Evolutionary conservation across 768 basidiomycete species (phyloP).

Genomic region (Boletus fagicola): DNA sequence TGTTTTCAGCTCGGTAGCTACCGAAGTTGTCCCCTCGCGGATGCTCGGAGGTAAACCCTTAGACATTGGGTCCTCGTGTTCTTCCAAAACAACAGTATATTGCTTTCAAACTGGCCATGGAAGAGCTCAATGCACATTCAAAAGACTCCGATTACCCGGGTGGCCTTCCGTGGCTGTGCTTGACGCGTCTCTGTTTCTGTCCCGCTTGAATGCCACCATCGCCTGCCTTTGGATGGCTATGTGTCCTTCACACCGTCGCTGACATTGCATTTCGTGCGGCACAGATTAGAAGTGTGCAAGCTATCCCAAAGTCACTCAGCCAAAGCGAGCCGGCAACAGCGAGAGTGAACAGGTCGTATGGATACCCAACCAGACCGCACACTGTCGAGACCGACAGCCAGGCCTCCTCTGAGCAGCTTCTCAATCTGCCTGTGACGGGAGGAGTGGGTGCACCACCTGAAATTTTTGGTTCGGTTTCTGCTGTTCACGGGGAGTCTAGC

Average conservation of each 20-base stretch:
- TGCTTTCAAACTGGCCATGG: too few relatives aligned
- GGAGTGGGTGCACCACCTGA: neutral
- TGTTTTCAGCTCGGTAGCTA: too few relatives aligned
- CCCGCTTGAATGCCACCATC: constrained; percentile 58
- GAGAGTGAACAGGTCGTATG: neutral
- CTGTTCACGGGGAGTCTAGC: neutral
- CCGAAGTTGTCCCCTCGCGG: too few relatives aligned
- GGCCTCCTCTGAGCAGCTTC: neutral
- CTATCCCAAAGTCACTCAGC: constrained; percentile 1
- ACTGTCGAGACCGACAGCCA: neutral
- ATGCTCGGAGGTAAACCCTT: too few relatives aligned
- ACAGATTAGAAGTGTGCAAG: constrained; percentile 50
- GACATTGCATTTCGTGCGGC: constrained; percentile 66
- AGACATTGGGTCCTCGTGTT: too few relatives aligned
- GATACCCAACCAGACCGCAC: neutral
- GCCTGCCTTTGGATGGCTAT: constrained; percentile 68
- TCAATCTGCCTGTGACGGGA: neutral
- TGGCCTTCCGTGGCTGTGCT: constrained; percentile 16
- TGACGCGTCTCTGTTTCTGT: neutral
- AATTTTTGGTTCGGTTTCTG: neutral
- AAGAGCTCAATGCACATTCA: too few relatives aligned
- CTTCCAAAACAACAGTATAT: too few relatives aligned
- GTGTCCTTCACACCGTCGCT: constrained; percentile 57
- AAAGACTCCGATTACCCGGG: too few relatives aligned
- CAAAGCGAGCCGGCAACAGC: neutral